These are phyloP conservation scores for Huntiella omanensis DNA, from an alignment of 2,329 filamentous ascomycete species.

Conservation along the genomic window DNA sequence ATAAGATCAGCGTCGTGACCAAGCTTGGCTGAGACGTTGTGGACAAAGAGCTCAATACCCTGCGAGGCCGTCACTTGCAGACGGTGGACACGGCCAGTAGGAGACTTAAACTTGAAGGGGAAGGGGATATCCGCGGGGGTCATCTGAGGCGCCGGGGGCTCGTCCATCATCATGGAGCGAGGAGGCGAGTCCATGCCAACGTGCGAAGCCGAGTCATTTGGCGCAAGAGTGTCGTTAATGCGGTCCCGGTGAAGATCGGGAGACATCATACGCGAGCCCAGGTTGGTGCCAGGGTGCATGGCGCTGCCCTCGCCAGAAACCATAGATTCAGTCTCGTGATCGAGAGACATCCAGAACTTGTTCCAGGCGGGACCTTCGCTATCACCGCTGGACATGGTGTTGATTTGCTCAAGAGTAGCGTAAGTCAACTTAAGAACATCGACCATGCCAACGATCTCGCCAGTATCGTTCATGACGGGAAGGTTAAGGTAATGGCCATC, in stretches of 20 bases:
- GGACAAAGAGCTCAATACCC: conserved; percentile 63
- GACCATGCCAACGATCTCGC: conserved; percentile 98
- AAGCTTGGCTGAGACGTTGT: conserved; percentile 64
- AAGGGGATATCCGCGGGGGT: conserved; percentile 59
- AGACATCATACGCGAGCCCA: conserved; percentile 58
- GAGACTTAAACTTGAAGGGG: conserved; percentile 98
- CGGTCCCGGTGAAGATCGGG: conserved; percentile 57
- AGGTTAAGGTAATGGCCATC: conserved; percentile 97
- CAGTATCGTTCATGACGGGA: conserved; percentile 91
- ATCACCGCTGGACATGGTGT: conserved; percentile 77
- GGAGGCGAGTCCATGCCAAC: conserved; percentile 63
- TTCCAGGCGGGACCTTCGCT: conserved; percentile 96
- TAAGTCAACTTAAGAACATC: conserved; percentile 97
- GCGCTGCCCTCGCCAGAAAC: conserved; percentile 71
- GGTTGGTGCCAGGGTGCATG: conserved; percentile 38
- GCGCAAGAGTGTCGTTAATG: conserved; percentile 64
- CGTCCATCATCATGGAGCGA: conserved; percentile 36
- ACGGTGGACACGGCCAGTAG: conserved; percentile 81
- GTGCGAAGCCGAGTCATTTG: conserved; percentile 88
- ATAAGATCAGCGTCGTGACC: conserved; percentile 66
- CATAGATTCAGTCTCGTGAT: conserved; percentile 89
- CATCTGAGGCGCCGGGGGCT: conserved; percentile 27
- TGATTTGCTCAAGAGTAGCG: conserved; percentile 92
- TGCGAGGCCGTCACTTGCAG: conserved; percentile 67
- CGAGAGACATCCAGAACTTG: conserved; percentile 96